Conservation (phyloP, 139 green algal genomes). For the Chlamydomonas sp. region DNA sequence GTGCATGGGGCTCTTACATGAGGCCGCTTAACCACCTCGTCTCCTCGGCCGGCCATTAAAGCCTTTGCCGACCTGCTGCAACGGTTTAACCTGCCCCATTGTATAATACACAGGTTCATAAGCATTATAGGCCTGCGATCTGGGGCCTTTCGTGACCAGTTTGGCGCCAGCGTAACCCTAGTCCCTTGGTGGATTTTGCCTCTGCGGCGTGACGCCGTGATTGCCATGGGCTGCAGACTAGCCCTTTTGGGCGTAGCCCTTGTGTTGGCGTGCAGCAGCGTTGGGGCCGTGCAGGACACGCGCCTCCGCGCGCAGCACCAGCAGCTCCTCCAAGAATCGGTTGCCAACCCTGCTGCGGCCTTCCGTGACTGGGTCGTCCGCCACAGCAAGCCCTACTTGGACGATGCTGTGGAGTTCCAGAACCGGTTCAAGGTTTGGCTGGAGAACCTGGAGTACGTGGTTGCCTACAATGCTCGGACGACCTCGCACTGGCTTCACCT, state of each 20-base stretch:
- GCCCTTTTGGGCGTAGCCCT: background rate
- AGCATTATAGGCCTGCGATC: too few species aligned
- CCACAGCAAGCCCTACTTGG: slow-evolving; percentile 60
- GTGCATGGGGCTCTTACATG: too few species aligned
- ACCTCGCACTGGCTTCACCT: slow-evolving; percentile 82
- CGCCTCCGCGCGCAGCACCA: slow-evolving; percentile 19
- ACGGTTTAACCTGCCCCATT: too few species aligned
- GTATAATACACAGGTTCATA: too few species aligned
- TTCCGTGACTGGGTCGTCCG: slow-evolving; percentile 48
- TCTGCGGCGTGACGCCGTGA: too few species aligned
- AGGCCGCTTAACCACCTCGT: too few species aligned
- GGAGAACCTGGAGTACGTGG: slow-evolving; percentile 85
- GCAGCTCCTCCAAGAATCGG: background rate
- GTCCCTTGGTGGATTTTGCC: too few species aligned
- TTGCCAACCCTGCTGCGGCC: slow-evolving; percentile 2
- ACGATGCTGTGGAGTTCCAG: slow-evolving; percentile 65
- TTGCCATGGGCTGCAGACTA: too few species aligned
- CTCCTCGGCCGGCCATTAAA: too few species aligned
- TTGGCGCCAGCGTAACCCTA: too few species aligned
- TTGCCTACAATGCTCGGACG: slow-evolving; percentile 77
- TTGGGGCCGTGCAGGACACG: background rate
- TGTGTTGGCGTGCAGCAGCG: slow-evolving; percentile 8
- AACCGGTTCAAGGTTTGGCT: slow-evolving; percentile 78
- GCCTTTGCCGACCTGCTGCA: too few species aligned
- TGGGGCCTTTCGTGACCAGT: too few species aligned